These are phyloP conservation scores for Solanum hybrid DNA, from an alignment of 305 asterid genomes.

Conservation along the genomic window DNA sequence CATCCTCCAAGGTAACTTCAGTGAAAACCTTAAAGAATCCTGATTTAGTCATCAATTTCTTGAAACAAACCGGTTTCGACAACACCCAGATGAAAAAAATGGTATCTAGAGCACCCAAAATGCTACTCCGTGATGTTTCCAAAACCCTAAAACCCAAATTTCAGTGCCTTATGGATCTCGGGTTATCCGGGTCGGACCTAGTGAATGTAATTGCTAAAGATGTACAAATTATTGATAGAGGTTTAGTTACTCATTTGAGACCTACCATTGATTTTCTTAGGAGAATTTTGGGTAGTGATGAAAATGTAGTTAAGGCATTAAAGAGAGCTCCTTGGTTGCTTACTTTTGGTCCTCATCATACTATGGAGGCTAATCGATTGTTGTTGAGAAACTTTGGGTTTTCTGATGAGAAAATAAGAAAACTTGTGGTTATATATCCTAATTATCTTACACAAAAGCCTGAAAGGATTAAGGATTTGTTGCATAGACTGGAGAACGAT, in stretches of 20 bases:
- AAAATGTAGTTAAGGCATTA: not conserved
- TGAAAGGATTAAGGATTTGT: not conserved
- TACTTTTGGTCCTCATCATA: not conserved
- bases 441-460: not conserved
- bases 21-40: not conserved
- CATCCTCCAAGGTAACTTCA: not conserved
- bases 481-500: not conserved
- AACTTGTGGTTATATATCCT: not conserved
- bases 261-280: not conserved
- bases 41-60: not conserved
- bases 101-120: not conserved
- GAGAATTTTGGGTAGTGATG: not conserved
- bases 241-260: not conserved
- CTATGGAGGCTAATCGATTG: not conserved
- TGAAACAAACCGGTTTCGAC: not conserved
- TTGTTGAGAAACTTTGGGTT: not conserved
- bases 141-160: conserved; percentile 1
- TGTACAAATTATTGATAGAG: not conserved
- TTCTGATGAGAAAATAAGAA: not conserved
- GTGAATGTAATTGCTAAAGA: not conserved
- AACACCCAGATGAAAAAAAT: not conserved
- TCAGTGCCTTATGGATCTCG: not conserved
- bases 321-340: conserved; percentile 4
- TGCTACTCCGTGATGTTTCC: not conserved
- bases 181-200: not conserved